A percentile compares a stretch with the other conserved stretches of the same genome.
phyloP scores from a whole-genome alignment of 306 rosid species.

The Casuarina glauca region DNA sequence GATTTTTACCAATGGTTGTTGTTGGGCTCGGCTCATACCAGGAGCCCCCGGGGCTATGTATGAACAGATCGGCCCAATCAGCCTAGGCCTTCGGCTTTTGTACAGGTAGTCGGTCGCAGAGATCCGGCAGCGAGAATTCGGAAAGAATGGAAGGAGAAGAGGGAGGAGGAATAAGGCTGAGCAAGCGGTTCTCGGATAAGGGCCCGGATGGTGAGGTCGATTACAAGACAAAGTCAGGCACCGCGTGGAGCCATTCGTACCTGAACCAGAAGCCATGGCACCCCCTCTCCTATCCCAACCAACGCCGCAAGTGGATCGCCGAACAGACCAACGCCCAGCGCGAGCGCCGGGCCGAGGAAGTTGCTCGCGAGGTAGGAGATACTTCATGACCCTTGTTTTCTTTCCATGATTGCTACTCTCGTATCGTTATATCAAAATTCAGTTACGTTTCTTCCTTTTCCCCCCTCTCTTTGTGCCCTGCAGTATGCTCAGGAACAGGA shows the following conservation, averaged over 20 bases:
- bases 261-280: slow-evolving; percentile 99
- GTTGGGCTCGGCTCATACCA: too few species aligned
- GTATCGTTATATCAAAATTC: not conserved
- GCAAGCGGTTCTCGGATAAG: slow-evolving; percentile 70
- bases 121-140: not conserved
- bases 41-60: too few species aligned
- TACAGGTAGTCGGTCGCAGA: not conserved
- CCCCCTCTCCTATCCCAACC: slow-evolving; percentile 96
- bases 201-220: slow-evolving; percentile 64
- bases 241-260: slow-evolving; percentile 94
- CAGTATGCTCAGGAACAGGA: slow-evolving; percentile 97
- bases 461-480: not conserved
- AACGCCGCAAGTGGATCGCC: slow-evolving; percentile 98
- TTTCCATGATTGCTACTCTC: not conserved
- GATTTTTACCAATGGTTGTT: too few species aligned
- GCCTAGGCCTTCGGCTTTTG: too few species aligned
- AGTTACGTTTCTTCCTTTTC: not conserved
- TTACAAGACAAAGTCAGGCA: slow-evolving; percentile 79
- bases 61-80: too few species aligned
- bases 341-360: slow-evolving; percentile 70
- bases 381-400: not conserved
- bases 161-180: slow-evolving; percentile 69
- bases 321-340: slow-evolving; percentile 78
- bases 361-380: slow-evolving; percentile 72
- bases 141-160: slow-evolving; percentile 82